These are phyloP conservation scores for Pseudogymnoascus sp. DNA, from an alignment of 2,329 filamentous ascomycete species.

Conservation along the genomic window DNA sequence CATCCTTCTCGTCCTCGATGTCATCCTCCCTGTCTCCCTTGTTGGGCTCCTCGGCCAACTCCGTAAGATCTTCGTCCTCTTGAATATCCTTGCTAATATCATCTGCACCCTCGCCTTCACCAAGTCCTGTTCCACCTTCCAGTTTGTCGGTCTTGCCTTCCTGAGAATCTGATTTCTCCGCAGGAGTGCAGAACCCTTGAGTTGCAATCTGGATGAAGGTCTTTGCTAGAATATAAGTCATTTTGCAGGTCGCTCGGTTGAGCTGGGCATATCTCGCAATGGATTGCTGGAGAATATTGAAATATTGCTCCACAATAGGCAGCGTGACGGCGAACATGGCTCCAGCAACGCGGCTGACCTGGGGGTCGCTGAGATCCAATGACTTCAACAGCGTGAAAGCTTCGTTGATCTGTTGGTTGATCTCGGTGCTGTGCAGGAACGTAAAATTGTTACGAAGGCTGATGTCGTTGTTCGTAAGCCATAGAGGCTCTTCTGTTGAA, in stretches of 20 bases:
- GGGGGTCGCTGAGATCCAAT: slow-evolving; percentile 38
- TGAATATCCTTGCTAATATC: slow-evolving; percentile 97
- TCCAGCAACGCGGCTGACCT: slow-evolving; percentile 41
- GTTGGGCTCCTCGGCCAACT: slow-evolving; percentile 80
- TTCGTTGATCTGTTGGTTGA: slow-evolving; percentile 34
- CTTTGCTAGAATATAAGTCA: slow-evolving; percentile 69
- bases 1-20: slow-evolving; percentile 75
- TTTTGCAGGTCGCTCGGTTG: slow-evolving; percentile 65
- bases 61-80: slow-evolving; percentile 86
- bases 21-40: slow-evolving; percentile 49
- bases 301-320: slow-evolving; percentile 73
- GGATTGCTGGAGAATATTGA: slow-evolving; percentile 51
- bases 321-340: slow-evolving; percentile 55
- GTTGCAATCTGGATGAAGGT: slow-evolving; percentile 72
- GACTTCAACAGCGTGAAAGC: slow-evolving; percentile 41
- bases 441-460: slow-evolving; percentile 24
- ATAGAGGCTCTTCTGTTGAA: slow-evolving; percentile 55
- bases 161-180: slow-evolving; percentile 69
- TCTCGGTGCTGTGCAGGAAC: slow-evolving; percentile 24
- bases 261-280: slow-evolving; percentile 54
- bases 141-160: slow-evolving; percentile 69
- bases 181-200: slow-evolving; percentile 86
- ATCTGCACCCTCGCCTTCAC: slow-evolving; percentile 89
- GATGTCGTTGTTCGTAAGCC: slow-evolving; percentile 46
- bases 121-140: slow-evolving; percentile 86